Evolutionary conservation across 208 protist genomes (phyloP), one percentile per base, ranked within the genome.

Genomic region (Acanthamoeba quina): DNA sequence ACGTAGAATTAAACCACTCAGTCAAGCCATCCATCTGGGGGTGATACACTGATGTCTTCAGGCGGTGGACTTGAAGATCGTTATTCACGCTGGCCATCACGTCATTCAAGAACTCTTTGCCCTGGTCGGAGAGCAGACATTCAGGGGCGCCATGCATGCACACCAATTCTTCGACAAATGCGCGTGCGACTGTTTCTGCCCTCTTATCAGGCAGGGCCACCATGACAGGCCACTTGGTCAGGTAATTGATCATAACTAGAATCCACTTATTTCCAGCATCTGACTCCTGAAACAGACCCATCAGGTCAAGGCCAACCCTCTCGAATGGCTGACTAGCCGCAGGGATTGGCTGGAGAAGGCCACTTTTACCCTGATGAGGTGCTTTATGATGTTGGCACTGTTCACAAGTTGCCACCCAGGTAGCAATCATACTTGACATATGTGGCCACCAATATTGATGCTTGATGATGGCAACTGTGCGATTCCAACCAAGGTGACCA

Each of bases 391-490:
- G 68, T 26, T 78, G 68, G 37, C 68, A 78, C 34, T 34, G 68
- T 26, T 49, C 26, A 19, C 68, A 78, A 7, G 34, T 15, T 37
- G 29, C 68, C 13, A 78, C 68, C 68, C 68, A 78, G 26, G 11
- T 5, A 21, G 34, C 29, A 47, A 78, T 47, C 29, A 26, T 6
- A 6, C 37, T 15, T 47, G 34, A n/a, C 68, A 37, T 78, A 26
- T 15, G 37, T 37, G 80, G 80, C 80, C 80, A 88, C 49, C 80
- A 88, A 62, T 64, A 88, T 17, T 41, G 10, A 37, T 88, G 29
- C 37, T 44, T 62, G 29, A 88, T n/a, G 5, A 9, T 13, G 13
- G n/a, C 0, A 2, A 64, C 24, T 5, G 80, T 88, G 19, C 7
- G 24, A 19, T 88, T 31, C 19, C 49, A 26, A 6, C 80, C 34